Evolutionary conservation across 306 rosid genomes (phyloP), one percentile per base, ranked within the genome.

Genomic region (Cucumis hystrix): DNA sequence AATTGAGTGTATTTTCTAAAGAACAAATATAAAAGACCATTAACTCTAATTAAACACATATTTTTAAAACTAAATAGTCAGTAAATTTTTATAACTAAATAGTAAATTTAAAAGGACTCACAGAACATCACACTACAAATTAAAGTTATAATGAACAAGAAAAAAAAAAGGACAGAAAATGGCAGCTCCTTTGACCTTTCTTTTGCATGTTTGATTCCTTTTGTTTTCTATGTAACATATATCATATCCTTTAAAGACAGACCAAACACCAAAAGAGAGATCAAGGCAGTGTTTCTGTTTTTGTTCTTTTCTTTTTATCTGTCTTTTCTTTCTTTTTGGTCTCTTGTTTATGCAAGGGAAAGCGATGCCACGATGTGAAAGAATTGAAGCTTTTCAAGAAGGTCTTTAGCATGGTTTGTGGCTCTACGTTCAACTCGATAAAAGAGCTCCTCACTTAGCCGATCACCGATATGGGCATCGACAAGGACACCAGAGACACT

Each of bases 281-380:
- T 25, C 25, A 72, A 16, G 18, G 59, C 8, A 65, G 14, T 17
- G 72, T 30, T 15, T 28, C 0, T 28, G 16, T 2, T 14, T 11
- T 55, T 55, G 14, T 45, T 6, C 10, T 16, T 17, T 54, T 57
- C 3, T 14, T 6, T 59, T 23, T 12, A 28, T 25, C 6, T 30
- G n/a, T 30, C 3, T n/a, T 66, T 66, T 21, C 8, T 4, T 30
- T 37, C 20, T 18, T 66, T 40, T 21, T 58, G 15, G 52, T 40
- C 14, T 51, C 5, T 17, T 66, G 33, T 78, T 54, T 23, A 80
- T 57, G 79, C 79, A 40, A 92, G 76, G 74, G 99, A 87, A 81
- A 96, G 97, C 41, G 99, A 92, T 0, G 99, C 99, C 58, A 95
- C 96, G 8, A 95, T 95, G 80, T 95, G 97, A 85, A 79, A 91